Conservation (phyloP, 495 filamentous ascomycete species). For the Sporormia fimetaria region DNA sequence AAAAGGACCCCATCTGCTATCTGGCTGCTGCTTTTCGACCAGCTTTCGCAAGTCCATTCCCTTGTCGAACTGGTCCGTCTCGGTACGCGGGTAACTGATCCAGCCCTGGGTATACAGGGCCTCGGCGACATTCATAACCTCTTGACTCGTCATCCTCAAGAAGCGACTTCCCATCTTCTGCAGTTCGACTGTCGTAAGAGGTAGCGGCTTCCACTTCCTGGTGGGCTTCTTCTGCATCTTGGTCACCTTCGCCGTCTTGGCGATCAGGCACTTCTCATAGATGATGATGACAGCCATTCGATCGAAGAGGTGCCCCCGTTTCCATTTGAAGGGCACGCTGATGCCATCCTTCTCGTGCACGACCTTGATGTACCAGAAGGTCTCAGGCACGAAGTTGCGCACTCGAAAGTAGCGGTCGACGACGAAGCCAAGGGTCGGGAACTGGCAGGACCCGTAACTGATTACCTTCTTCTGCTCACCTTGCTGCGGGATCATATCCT, state of each 20-base stretch:
- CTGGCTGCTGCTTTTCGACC: slow-evolving; percentile 71
- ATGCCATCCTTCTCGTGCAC: slow-evolving; percentile 65
- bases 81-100: slow-evolving; percentile 93
- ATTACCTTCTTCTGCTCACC: slow-evolving; percentile 44
- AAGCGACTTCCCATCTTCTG: slow-evolving; percentile 89
- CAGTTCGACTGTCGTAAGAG: slow-evolving; percentile 94
- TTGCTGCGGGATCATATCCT: slow-evolving; percentile 52
- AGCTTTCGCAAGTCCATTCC: slow-evolving; percentile 75
- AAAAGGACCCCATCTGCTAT: slow-evolving; percentile 67
- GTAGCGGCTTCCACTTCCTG: slow-evolving; percentile 86
- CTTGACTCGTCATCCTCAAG: slow-evolving; percentile 70
- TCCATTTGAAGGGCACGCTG: slow-evolving; percentile 78
- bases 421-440: slow-evolving; percentile 91
- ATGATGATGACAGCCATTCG: slow-evolving; percentile 68
- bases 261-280: slow-evolving; percentile 69
- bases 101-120: slow-evolving; percentile 86
- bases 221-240: slow-evolving; percentile 84
- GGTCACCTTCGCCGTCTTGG: slow-evolving; percentile 66
- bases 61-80: slow-evolving; percentile 91
- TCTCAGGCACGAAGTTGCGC: slow-evolving; percentile 82
- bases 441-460: slow-evolving; percentile 95
- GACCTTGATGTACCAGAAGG: slow-evolving; percentile 86
- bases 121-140: slow-evolving; percentile 82
- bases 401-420: slow-evolving; percentile 91
- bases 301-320: slow-evolving; percentile 74